Base-by-base conservation (phyloP, 2,329 filamentous ascomycete genomes). In the Trichoderma endophyticum region DNA sequence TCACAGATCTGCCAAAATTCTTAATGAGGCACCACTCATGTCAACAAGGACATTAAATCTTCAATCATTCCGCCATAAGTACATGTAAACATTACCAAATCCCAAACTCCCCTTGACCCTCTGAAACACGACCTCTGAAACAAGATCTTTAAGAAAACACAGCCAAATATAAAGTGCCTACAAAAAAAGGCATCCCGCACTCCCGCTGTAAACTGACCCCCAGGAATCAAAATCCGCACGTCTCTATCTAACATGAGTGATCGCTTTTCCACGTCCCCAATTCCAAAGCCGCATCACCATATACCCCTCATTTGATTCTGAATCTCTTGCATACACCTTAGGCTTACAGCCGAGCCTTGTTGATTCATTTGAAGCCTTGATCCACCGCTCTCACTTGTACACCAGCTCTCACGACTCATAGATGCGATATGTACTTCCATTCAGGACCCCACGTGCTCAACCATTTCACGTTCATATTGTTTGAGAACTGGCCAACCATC, bases 221-320 rank as follows among this genome's bases (percentile, higher is more conserved):
- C 11, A 34, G 64, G 64, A 67, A 67, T 67, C 32, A 59, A 36
- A 54, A 62, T 54, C 57, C 57, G 15, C 66, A 54, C 14, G n/a
- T 54, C 54, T 70, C 57, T 70, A 70, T 48, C 56, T 62, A 70
- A n/a, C 66, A 69, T 61, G 56, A 69, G 57, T 61, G 30, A 62
- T 70, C 39, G 66, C 66, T 70, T 34, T 70, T 51, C 39, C 36
- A 61, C 57, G 54, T 11, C 57, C 28, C 18, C 26, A 70, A 24
- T 62, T 61, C 66, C 57, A 67, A 67, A 59, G 30, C 64, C 51
- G 30, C 48, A 62, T 51, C 57, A 60, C 51, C 48, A 51, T 39
- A 26, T 61, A 69, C 51, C 30, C 28, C 57, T 54, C 39, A 5
- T 62, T 34, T 54, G 57, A 48, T n/a, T 34, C 34, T 59, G 39